phyloP scores from a whole-genome alignment of 768 basidiomycete species.

The Udeniomyces megalosporus region DNA sequence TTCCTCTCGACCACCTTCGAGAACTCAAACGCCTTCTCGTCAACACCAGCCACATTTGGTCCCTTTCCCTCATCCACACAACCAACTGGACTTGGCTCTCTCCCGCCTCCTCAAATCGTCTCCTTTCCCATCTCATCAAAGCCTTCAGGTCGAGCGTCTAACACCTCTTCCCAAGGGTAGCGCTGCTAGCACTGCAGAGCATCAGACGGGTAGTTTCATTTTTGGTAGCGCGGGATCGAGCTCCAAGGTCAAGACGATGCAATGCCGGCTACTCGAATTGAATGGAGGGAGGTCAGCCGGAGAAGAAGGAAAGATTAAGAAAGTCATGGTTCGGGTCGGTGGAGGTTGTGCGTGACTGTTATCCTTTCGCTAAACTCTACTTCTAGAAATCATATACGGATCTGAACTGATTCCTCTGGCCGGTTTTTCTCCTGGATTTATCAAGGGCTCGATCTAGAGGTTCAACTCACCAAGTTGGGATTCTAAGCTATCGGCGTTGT shows the following conservation, averaged over 20 bases:
- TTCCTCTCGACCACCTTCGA: too few species aligned
- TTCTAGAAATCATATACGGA: too few species aligned
- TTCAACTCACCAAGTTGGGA: neutral
- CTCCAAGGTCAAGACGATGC: neutral
- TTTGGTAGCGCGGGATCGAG: neutral
- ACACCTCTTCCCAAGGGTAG: conserved; percentile 9
- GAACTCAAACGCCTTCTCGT: too few species aligned
- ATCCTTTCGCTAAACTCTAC: neutral
- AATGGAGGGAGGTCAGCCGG: neutral
- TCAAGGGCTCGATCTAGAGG: conserved; percentile 11
- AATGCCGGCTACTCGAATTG: neutral
- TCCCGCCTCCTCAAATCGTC: neutral
- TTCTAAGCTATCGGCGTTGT: neutral
- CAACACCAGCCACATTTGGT: neutral
- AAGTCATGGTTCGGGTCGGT: conserved; percentile 14
- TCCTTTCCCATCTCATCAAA: neutral
- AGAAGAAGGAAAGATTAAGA: conserved; percentile 3
- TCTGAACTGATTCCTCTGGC: too few species aligned
- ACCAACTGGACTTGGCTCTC: conserved; percentile 8
- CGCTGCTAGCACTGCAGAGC: neutral
- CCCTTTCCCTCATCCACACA: neutral
- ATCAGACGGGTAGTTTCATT: neutral
- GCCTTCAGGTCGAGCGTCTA: neutral
- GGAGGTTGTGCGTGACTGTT: conserved; percentile 3
- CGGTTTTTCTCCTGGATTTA: too few species aligned